These are phyloP conservation scores for Biscogniauxia mediterranea DNA, from an alignment of 2,329 filamentous ascomycete species.

Conservation along the genomic window DNA sequence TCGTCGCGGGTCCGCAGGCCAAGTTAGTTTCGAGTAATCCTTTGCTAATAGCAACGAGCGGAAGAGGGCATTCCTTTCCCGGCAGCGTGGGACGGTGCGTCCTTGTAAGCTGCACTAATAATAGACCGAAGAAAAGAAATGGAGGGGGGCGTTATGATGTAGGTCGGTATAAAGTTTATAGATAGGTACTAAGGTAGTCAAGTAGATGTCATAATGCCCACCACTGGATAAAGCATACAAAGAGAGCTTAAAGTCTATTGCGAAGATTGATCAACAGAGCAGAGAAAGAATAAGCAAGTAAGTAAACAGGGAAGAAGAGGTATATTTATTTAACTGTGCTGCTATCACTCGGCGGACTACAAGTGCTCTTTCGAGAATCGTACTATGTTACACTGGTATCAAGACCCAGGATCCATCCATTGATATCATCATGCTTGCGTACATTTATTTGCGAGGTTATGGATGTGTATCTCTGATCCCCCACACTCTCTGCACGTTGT, in stretches of 20 bases:
- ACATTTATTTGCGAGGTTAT: background rate
- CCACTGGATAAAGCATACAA: too few species aligned
- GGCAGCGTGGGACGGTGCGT: background rate
- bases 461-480: background rate
- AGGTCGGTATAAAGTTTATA: too few species aligned
- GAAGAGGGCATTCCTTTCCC: background rate
- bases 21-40: slow-evolving; percentile 24
- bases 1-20: background rate
- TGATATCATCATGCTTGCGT: background rate
- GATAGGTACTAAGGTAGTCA: too few species aligned
- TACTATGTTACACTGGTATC: background rate
- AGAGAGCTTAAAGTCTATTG: too few species aligned
- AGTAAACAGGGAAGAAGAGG: background rate
- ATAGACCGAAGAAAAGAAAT: background rate
- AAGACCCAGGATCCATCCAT: background rate
- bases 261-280: too few species aligned
- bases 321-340: background rate
- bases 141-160: too few species aligned
- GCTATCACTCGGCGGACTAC: background rate
- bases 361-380: background rate
- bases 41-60: slow-evolving; percentile 21
- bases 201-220: too few species aligned
- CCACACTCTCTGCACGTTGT: background rate
- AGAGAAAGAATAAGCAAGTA: background rate
- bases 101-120: slow-evolving; percentile 3